Evolutionary conservation across 176 grass and related monocot genomes (phyloP).

Genomic region (Musa troglodytarum): DNA sequence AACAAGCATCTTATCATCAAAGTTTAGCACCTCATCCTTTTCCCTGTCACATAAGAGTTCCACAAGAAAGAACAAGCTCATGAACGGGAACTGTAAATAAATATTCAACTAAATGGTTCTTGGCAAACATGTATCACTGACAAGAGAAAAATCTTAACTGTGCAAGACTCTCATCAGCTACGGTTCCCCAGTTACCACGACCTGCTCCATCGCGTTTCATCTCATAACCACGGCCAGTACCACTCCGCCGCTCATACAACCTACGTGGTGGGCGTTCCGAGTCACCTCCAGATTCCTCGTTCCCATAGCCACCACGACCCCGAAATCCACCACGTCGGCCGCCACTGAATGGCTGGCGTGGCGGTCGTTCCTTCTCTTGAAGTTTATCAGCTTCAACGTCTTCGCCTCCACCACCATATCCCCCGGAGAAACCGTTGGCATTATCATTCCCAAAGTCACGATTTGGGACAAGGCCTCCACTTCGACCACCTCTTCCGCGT

Average conservation of each 20-base stretch:
- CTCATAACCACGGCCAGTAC: not conserved
- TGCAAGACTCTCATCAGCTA: not conserved
- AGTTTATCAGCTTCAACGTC: not conserved
- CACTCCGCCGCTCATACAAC: not conserved
- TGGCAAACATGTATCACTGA: not conserved
- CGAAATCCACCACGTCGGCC: slow-evolving; percentile 2
- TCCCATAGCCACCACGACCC: not conserved
- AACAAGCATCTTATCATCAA: not conserved
- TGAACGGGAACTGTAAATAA: not conserved
- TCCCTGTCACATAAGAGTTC: not conserved
- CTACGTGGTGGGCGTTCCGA: not conserved
- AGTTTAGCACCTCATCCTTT: not conserved
- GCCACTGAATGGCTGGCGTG: not conserved
- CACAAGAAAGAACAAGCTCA: not conserved
- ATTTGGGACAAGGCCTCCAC: not conserved
- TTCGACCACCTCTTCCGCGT: slow-evolving; percentile 2
- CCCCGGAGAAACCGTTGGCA: not conserved
- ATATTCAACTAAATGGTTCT: not conserved
- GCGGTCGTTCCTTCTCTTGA: not conserved
- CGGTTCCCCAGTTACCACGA: not conserved
- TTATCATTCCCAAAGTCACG: not conserved
- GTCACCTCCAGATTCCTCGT: not conserved
- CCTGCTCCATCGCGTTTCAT: not conserved
- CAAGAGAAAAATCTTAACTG: not conserved
- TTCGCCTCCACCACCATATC: not conserved